Percentiles rank a stretch among this genome's conserved stretches.
These are phyloP conservation scores for Barnettozyma wickerhamii DNA, from an alignment of 805 yeast species.

Conservation along the genomic window DNA sequence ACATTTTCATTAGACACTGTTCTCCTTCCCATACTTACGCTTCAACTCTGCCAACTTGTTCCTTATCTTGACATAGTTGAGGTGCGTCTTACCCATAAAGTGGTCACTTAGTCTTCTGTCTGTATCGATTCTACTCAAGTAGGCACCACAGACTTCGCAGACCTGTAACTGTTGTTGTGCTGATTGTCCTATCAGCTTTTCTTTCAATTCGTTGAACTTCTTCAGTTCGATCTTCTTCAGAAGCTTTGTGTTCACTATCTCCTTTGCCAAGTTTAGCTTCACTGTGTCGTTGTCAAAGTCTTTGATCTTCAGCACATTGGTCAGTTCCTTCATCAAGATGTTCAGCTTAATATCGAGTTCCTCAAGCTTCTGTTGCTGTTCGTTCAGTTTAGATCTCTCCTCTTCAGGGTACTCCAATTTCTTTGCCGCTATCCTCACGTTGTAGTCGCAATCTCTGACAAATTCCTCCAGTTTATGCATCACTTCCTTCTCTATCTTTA, in stretches of 20 bases:
- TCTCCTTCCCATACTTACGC: constrained; percentile 9
- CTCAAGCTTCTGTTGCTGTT: constrained; percentile 54
- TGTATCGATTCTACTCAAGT: constrained; percentile 76
- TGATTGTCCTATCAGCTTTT: constrained; percentile 66
- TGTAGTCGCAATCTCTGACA: constrained; percentile 61
- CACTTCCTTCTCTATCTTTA: constrained; percentile 45
- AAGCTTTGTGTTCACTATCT: constrained; percentile 39
- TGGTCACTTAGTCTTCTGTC: constrained; percentile 89
- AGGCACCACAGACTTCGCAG: constrained; percentile 88
- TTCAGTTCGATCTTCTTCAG: constrained; percentile 51
- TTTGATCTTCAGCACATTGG: constrained; percentile 43
- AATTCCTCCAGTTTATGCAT: constrained; percentile 45
- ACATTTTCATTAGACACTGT: neutral
- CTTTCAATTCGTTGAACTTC: constrained; percentile 56
- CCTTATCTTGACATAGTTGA: constrained; percentile 78
- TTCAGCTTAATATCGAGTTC: constrained; percentile 51
- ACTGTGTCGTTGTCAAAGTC: constrained; percentile 26
- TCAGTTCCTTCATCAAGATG: constrained; percentile 50
- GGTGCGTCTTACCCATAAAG: constrained; percentile 81
- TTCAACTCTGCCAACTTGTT: constrained; percentile 28
- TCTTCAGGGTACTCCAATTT: constrained; percentile 71
- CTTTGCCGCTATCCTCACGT: constrained; percentile 57
- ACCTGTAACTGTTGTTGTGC: constrained; percentile 90
- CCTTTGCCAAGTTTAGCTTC: constrained; percentile 5
- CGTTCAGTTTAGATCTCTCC: constrained; percentile 56